Evolutionary conservation across 345 rosid species (phyloP).

Genomic region (Garcia nutans): DNA sequence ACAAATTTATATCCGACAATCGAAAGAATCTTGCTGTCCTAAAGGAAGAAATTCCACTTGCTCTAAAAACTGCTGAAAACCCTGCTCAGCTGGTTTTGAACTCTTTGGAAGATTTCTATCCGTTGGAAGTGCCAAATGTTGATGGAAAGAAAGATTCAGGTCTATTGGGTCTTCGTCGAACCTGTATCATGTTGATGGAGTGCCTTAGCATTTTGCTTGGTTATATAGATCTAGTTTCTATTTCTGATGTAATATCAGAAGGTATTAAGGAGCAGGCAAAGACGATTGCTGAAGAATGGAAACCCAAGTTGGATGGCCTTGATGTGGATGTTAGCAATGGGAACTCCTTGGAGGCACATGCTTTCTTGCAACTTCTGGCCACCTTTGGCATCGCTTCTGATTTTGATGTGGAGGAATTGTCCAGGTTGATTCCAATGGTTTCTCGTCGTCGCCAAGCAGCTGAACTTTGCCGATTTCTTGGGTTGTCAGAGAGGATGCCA

Average conservation of each 20-base stretch:
- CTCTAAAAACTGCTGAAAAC: slow-evolving; percentile 68
- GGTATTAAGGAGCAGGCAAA: slow-evolving; percentile 73
- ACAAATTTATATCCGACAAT: slow-evolving; percentile 90
- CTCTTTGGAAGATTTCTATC: slow-evolving; percentile 83
- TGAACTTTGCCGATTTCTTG: slow-evolving; percentile 86
- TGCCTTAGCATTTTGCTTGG: slow-evolving; percentile 80
- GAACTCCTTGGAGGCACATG: slow-evolving; percentile 99
- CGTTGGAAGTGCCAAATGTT: slow-evolving; percentile 45
- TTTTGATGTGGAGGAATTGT: slow-evolving; percentile 66
- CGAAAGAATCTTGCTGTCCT: slow-evolving; percentile 92
- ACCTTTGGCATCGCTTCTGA: slow-evolving; percentile 84
- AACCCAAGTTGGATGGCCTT: slow-evolving; percentile 69
- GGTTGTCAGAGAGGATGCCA: slow-evolving; percentile 87
- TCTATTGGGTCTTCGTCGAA: slow-evolving; percentile 89
- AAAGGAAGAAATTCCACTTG: slow-evolving; percentile 87
- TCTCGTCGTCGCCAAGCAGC: slow-evolving; percentile 99
- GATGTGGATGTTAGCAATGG: slow-evolving; percentile 90
- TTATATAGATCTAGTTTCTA: slow-evolving; percentile 41
- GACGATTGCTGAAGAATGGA: slow-evolving; percentile 84
- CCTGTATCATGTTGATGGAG: slow-evolving; percentile 99
- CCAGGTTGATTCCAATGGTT: slow-evolving; percentile 89
- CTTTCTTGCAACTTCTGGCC: slow-evolving; percentile 88
- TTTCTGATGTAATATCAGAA: slow-evolving; percentile 57
- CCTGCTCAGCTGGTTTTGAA: slow-evolving; percentile 79
- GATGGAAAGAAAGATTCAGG: slow-evolving; percentile 90